Evolutionary conservation across 306 rosid genomes (phyloP).

Genomic region (Prunus campanulata): DNA sequence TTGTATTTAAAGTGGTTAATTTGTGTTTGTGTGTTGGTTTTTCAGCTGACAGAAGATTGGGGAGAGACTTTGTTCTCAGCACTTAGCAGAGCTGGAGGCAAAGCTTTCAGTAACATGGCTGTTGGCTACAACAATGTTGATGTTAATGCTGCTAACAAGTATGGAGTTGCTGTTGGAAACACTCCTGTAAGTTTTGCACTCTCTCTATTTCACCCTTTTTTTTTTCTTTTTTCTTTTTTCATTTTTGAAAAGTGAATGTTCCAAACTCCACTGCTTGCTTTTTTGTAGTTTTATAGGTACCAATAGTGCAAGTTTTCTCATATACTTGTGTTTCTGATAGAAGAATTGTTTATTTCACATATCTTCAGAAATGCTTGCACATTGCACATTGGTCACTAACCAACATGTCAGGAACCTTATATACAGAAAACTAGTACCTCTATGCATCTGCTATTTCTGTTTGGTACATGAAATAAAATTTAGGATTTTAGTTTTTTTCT

Average conservation of each 20-base stretch:
- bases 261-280: background rate
- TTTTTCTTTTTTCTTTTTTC: background rate
- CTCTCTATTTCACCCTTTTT: background rate
- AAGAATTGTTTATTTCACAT: no score
- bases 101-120: constrained; percentile 96
- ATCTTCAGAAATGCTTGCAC: background rate
- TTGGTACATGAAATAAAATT: background rate
- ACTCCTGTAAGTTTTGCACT: constrained; percentile 58
- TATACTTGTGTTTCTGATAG: no score
- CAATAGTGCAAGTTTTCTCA: background rate
- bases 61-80: constrained; percentile 95
- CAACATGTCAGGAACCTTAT: no score
- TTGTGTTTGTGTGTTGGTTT: constrained; percentile 13
- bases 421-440: no score
- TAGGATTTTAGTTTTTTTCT: background rate
- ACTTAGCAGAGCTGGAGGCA: constrained; percentile 94
- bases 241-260: background rate
- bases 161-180: constrained; percentile 94
- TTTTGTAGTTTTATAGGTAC: background rate
- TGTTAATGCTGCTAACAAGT: constrained; percentile 83
- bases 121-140: constrained; percentile 97
- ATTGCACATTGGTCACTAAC: background rate
- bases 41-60: constrained; percentile 98
- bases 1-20: constrained; percentile 5
- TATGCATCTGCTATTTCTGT: background rate